Conservation (phyloP, 306 rosid species). For the Quillaja saponaria region DNA sequence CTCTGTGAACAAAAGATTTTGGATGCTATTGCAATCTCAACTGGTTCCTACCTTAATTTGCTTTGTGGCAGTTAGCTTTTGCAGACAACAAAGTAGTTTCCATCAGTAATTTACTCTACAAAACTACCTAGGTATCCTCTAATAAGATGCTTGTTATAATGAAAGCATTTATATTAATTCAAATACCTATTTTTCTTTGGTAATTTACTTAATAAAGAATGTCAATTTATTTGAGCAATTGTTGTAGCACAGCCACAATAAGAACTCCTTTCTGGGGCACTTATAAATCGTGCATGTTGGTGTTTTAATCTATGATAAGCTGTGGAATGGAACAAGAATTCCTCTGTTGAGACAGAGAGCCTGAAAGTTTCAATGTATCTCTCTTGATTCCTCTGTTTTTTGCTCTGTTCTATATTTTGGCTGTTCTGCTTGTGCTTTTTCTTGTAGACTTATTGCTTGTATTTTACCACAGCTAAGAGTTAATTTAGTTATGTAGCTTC, state of each 20-base stretch:
- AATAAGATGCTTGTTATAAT: not conserved
- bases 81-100: too few relatives aligned
- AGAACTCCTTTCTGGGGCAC: not conserved
- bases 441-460: too few relatives aligned
- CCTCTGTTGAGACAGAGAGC: not conserved
- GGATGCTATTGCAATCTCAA: too few relatives aligned
- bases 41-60: too few relatives aligned
- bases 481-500: slow-evolving; percentile 3
- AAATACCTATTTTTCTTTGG: slow-evolving; percentile 1
- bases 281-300: not conserved
- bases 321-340: slow-evolving; percentile 9
- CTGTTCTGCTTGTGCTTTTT: too few relatives aligned
- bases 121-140: not conserved
- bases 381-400: too few relatives aligned
- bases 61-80: too few relatives aligned
- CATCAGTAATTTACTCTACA: too few relatives aligned
- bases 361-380: not conserved
- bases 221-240: not conserved
- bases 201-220: not conserved
- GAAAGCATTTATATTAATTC: not conserved
- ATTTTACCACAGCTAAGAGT: not conserved
- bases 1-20: too few relatives aligned
- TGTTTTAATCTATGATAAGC: not conserved
- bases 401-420: too few relatives aligned
- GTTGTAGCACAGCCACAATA: not conserved